Conservation (phyloP, 768 basidiomycete genomes). For the Rhizopogon sp. region DNA sequence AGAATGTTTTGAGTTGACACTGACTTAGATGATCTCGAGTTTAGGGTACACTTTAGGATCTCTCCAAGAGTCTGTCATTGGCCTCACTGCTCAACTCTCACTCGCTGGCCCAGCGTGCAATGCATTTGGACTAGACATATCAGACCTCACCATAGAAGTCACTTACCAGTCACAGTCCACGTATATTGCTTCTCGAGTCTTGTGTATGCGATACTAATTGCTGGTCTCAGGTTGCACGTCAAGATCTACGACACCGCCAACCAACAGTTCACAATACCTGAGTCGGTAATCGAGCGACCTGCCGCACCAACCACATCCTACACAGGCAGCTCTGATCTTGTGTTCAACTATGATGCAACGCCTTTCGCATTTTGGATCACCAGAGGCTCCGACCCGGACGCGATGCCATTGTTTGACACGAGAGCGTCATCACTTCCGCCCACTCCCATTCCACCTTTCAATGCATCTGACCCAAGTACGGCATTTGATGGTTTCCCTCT, state of each 20-base stretch:
- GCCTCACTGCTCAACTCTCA: constrained; percentile 49
- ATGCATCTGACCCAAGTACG: constrained; percentile 44
- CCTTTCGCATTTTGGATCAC: constrained; percentile 85
- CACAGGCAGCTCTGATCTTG: constrained; percentile 48
- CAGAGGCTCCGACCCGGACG: constrained; percentile 51
- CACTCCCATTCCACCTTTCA: constrained; percentile 55
- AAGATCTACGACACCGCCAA: constrained; percentile 59
- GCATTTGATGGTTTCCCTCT: constrained; percentile 61
- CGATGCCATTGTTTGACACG: constrained; percentile 65
- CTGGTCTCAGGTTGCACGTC: constrained; percentile 49
- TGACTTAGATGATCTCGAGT: background rate
- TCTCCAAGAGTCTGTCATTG: constrained; percentile 37
- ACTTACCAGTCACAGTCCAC: constrained; percentile 56
- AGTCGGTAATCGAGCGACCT: constrained; percentile 45
- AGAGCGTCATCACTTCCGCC: constrained; percentile 55
- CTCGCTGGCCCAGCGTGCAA: constrained; percentile 57
- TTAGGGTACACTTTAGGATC: constrained; percentile 51
- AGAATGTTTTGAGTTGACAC: background rate
- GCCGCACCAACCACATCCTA: constrained; percentile 28
- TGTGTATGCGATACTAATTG: background rate
- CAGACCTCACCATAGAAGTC: constrained; percentile 57
- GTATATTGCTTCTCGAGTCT: constrained; percentile 21
- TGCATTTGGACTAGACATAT: constrained; percentile 58
- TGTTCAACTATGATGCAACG: constrained; percentile 58
- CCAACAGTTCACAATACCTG: constrained; percentile 63